Base-by-base conservation (phyloP, 2,329 filamentous ascomycete genomes). In the Penicillium digitatum region DNA sequence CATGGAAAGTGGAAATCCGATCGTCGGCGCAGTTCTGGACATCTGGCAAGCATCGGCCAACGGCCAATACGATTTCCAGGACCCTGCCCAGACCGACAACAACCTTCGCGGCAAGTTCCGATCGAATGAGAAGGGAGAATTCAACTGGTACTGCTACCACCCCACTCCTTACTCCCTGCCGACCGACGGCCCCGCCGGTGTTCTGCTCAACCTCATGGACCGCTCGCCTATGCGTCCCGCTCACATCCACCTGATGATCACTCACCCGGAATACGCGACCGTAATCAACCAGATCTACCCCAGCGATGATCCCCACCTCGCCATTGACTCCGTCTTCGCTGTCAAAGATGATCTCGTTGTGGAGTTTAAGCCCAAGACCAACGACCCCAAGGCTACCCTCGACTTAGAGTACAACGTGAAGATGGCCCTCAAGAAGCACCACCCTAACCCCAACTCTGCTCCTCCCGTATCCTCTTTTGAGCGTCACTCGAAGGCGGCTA, bases 1-100 rank as follows among this genome's bases (percentile, higher is more conserved):
- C 67, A 77, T 86, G 62, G 77, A 82, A 60, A 88, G 86, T 55
- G 83, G 84, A 68, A 81, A 82, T 74, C 84, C 84, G 58, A 85
- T 90, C 65, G 80, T 80, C 52, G 78, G 79, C 66, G 87, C 87
- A 63, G 84, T 88, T 60, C 84, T 90, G 66, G 88, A 90, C 69
- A 87, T 90, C 77, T 90, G 87, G 87, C 86, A 90, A 70, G 87
- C 87, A 48, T 87, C 82, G 62, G 79, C 85, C 72, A 90, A 89
- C 76, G 87, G 87, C 71, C 85, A 86, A 70, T 90, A 90, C 78
- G 86, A 89, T 68, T 84, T 87, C 79, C 86, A 88, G 73, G 87
- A 90, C 72, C 86, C 86, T 54, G 84, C 84, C 75, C 87, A 89
- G 78, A 75, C 76, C 47, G 82, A 83, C 69, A 87, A 89, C 81